Evolutionary conservation across 768 basidiomycete genomes (phyloP).

Genomic region (Naganishia friedmannii): DNA sequence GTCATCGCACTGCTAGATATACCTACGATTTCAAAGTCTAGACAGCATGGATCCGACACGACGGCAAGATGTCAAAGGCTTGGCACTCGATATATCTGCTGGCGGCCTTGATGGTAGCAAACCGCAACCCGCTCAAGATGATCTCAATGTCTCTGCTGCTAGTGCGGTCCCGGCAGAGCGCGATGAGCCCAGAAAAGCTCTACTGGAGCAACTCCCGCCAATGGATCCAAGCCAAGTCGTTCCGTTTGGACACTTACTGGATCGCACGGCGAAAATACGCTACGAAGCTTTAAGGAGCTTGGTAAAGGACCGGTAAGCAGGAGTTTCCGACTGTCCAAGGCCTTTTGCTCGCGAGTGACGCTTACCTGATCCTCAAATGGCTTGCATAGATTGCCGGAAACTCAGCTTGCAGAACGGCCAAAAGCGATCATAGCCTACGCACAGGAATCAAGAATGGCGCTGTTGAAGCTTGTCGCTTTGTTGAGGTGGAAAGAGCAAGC

Average conservation of each 20-base stretch:
- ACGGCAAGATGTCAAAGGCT: neutral
- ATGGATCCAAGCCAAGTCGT: constrained; percentile 24
- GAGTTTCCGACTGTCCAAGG: neutral
- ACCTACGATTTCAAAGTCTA: neutral
- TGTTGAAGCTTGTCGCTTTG: constrained; percentile 22
- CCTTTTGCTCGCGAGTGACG: neutral
- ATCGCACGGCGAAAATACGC: constrained; percentile 7
- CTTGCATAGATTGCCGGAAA: constrained; percentile 5
- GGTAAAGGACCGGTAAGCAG: constrained; percentile 14
- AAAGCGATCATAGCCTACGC: constrained; percentile 19
- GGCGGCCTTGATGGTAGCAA: neutral
- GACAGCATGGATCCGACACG: neutral
- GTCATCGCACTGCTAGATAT: neutral
- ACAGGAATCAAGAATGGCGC: constrained; percentile 21
- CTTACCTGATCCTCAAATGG: neutral
- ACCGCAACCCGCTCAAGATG: neutral
- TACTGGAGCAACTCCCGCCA: constrained; percentile 14
- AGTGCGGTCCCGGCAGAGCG: neutral
- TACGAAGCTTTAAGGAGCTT: constrained; percentile 15
- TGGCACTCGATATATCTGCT: neutral
- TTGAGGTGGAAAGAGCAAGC: constrained; percentile 25
- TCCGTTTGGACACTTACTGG: constrained; percentile 14
- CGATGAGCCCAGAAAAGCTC: neutral
- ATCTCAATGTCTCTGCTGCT: neutral
- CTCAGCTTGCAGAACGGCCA: constrained; percentile 20